Base-by-base conservation (phyloP, 1,139 yeast genomes). In the Pichia norvegensis region DNA sequence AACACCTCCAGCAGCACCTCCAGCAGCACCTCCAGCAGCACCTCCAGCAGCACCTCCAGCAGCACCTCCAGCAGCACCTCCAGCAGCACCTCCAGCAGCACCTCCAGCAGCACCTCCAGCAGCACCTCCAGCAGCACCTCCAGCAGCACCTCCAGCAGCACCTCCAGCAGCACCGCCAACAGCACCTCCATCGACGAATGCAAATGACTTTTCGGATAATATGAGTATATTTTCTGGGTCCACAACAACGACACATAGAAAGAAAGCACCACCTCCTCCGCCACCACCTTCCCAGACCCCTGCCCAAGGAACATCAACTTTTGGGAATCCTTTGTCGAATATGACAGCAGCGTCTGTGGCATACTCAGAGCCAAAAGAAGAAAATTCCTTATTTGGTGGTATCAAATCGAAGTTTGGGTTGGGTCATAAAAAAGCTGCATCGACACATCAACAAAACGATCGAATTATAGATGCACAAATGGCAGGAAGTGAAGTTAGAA, bases 401-500 rank as follows among this genome's bases (percentile, higher is more conserved):
- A 45, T 52, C 8, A 48, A 53, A 25, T 51, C 51, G 14, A 55
- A 55, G 59, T 66, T 51, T 36, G 52, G 53, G 5, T 38, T 39
- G 52, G 67, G 52, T 46, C 58, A 42, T 58, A 60, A 43, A 44
- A 50, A 38, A 38, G 61, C 43, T 33, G 56, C 38, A 47, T 41
- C 46, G 36, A 46, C 19, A 45, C 47, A 43, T 42, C 50, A 59
- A 20, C 57, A 54, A 23, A 46, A 44, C 36, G 53, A 50, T 25
- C 61, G 60, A 36, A 60, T 73, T 36, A 73, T 72, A 25, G 70
- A 67, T 45, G 73, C 69, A 50, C 79, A 76, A 55, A 58, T 64
- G 38, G 70, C 70, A 1, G 84, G 82, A 2, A 69, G 70, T 33
- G 70, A 72, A 22, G 65, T 78, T 44, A 65, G 81, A 33, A 75